Conservation (phyloP, 2,329 filamentous ascomycete species). For the Paecilomyces formosus region DNA sequence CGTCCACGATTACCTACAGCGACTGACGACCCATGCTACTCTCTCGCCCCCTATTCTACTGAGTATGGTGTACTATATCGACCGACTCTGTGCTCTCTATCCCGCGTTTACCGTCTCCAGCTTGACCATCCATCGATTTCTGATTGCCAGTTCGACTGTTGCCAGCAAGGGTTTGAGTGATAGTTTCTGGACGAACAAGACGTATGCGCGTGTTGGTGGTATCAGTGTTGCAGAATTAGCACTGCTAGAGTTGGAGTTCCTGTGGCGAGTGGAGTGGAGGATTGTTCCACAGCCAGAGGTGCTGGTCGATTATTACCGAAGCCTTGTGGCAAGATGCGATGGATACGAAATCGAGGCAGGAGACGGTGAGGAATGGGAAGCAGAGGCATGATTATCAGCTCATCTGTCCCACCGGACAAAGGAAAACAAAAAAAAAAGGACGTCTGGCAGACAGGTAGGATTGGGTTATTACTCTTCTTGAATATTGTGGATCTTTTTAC, state of each 20-base stretch:
- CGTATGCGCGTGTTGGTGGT: conserved; percentile 88
- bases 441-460: background rate
- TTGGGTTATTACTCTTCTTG: background rate
- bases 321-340: conserved; percentile 63
- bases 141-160: conserved; percentile 92
- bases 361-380: conserved; percentile 4
- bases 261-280: conserved; percentile 89
- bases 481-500: background rate
- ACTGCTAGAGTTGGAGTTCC: conserved; percentile 83
- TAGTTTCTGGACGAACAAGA: conserved; percentile 97
- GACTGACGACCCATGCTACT: conserved; percentile 88
- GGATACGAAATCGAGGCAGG: conserved; percentile 48
- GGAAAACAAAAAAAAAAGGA: background rate
- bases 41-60: conserved; percentile 89
- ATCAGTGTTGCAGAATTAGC: conserved; percentile 86
- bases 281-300: conserved; percentile 95
- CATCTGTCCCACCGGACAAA: background rate
- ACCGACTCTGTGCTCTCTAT: conserved; percentile 85
- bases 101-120: conserved; percentile 94
- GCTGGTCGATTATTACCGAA: conserved; percentile 85
- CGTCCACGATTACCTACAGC: conserved; percentile 85
- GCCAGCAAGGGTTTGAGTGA: conserved; percentile 94
- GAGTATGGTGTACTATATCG: conserved; percentile 98
- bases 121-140: conserved; percentile 90
- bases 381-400: background rate